phyloP scores from a whole-genome alignment of 306 rosid genomes.

The Quercus glauca region DNA sequence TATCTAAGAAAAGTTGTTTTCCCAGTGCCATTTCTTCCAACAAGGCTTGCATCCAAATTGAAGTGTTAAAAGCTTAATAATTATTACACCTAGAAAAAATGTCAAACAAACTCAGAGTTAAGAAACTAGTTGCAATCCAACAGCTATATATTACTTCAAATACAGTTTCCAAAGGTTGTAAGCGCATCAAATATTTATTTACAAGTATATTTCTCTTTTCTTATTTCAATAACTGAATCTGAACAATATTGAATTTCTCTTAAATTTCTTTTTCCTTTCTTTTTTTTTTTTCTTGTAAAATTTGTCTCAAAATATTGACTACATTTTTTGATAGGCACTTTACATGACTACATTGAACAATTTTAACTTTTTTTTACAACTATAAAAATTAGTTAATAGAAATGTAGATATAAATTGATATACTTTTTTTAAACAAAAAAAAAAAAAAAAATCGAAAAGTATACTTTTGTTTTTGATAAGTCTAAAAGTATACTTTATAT shows the following conservation, averaged over 20 bases:
- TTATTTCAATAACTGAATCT: not conserved
- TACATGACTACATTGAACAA: no score
- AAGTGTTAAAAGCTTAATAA: not conserved
- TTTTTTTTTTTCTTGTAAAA: not conserved
- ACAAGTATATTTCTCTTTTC: not conserved
- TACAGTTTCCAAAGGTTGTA: not conserved
- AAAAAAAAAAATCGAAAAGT: no score
- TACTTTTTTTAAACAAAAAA: no score
- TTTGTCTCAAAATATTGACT: not conserved
- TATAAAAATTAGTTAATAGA: no score
- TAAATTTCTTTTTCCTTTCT: not conserved
- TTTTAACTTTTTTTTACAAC: no score
- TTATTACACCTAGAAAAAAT: not conserved
- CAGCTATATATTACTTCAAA: not conserved
- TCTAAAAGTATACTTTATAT: no score
- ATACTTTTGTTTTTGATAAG: no score
- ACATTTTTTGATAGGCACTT: no score
- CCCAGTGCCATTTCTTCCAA: conserved; percentile 97
- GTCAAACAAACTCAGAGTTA: not conserved
- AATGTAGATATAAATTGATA: no score
- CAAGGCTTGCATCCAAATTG: conserved; percentile 54
- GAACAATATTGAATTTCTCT: no score
- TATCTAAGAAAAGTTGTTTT: conserved; percentile 95
- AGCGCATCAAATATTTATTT: not conserved
- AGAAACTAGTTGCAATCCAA: not conserved